Evolutionary conservation across 352 stramenopile genomes (phyloP), one percentile per base, ranked within the genome.

Genomic region (Paralagenidium karlingii): DNA sequence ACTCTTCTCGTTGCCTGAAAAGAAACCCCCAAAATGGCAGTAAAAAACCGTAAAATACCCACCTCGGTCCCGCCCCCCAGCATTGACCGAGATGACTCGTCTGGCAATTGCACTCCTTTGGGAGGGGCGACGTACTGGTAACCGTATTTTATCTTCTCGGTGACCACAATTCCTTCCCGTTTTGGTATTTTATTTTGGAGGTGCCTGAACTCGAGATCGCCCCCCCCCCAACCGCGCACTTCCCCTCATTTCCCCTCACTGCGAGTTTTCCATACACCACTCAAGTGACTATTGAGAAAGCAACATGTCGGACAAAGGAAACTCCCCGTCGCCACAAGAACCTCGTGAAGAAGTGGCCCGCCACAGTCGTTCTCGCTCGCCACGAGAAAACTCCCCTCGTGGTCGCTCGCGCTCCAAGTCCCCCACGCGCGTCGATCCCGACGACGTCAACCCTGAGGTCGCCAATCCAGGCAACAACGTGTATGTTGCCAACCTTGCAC

Each of bases 391-490:
- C 43, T 18, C 26, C 32, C n/a, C 30, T 24, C 46, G 52, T 26
- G 24, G 26, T 18, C 51, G 52, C 28, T 63, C 60, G 31, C 59
- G 60, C 22, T 77, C 62, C 31, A 62, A 52, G 25, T 84, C 71
- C 22, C 62, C 56, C 2, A 43, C 47, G 10, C 44, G 47, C 38
- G 25, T 30, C 32, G 39, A 51, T 3, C 29, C 10, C 18, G 49
- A 55, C 25, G 12, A 28, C 4, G 40, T 59, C 22, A 50, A 40
- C 15, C 26, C 24, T 7, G 44, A 57, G 26, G 27, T 38, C 10
- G 33, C 12, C 5, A 88, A 88, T 58, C 64, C 64, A 2, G 75
- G 75, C 49, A 88, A 88, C 60, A 85, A 84, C 46, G 48, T 88
- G 41, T 88, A 88, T 34, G 68, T 86, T 12, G 76, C 76, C 29